Percentiles rank a stretch among this genome's conserved stretches.
phyloP scores from a whole-genome alignment of 2,329 filamentous ascomycete genomes.

The Xylariaceae sp. region DNA sequence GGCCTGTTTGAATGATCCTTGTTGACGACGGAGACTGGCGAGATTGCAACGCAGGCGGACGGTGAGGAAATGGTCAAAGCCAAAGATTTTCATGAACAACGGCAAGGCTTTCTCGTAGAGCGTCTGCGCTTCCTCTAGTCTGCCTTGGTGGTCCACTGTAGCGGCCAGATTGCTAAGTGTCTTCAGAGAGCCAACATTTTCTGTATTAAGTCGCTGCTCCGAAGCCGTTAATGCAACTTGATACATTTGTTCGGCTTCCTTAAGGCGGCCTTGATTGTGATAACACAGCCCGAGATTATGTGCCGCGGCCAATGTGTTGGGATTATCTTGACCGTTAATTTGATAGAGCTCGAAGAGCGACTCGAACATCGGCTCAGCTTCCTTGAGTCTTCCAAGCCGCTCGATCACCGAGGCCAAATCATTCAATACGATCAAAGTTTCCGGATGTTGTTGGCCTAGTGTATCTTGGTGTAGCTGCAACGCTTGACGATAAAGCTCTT shows the following conservation, averaged over 20 bases:
- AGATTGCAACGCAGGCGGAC: conserved; percentile 1
- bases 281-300: conserved; percentile 5
- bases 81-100: conserved; percentile 2
- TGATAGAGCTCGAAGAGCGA: neutral
- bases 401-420: conserved; percentile 2
- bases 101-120: conserved; percentile 3
- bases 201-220: neutral
- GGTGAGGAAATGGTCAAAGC: conserved; percentile 1
- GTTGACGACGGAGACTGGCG: conserved; percentile 1
- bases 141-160: conserved; percentile 1
- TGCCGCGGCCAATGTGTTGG: neutral
- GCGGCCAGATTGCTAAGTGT: conserved; percentile 3
- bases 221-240: neutral
- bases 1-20: conserved; percentile 2
- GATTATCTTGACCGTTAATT: neutral
- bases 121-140: neutral
- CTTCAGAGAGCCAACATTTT: neutral
- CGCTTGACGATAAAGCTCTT: neutral
- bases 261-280: conserved; percentile 2
- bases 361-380: conserved; percentile 1
- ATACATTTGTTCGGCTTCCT: conserved; percentile 1
- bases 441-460: too few species aligned
- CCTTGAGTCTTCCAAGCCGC: neutral
- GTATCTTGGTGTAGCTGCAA: neutral
- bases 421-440: neutral